phyloP scores from a whole-genome alignment of 177 flowering plant species.

The Vitis hybrid region DNA sequence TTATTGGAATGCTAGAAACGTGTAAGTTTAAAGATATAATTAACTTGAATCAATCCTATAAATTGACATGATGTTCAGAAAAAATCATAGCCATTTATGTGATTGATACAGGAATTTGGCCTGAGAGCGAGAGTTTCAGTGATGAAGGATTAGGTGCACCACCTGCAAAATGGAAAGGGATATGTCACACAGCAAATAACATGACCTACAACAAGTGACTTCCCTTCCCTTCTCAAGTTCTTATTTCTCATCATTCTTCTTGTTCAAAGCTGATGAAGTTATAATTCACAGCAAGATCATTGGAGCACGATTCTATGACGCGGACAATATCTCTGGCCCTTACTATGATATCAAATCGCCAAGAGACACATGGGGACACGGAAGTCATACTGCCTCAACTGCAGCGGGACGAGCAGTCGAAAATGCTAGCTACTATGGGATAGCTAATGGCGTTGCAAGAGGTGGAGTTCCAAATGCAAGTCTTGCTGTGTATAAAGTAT shows the following conservation, averaged over 20 bases:
- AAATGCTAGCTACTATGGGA: neutral
- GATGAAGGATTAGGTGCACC: neutral
- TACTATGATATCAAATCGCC: neutral
- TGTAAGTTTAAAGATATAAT: neutral
- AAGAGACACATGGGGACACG: constrained; percentile 2
- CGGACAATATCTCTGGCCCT: neutral
- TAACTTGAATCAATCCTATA: neutral
- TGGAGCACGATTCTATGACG: neutral
- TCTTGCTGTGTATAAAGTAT: constrained; percentile 6
- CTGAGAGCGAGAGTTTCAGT: neutral
- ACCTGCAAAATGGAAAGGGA: neutral
- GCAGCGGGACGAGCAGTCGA: neutral
- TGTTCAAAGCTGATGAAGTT: too few species aligned
- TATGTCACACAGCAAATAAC: neutral
- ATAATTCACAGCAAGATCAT: neutral
- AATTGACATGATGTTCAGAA: neutral
- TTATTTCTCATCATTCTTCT: too few species aligned
- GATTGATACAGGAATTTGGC: neutral
- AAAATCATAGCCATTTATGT: neutral
- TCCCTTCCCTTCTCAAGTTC: neutral
- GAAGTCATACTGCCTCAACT: constrained; percentile 2
- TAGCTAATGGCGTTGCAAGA: constrained; percentile 3
- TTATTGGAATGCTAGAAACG: constrained; percentile 3
- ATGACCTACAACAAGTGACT: neutral
- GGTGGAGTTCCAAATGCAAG: constrained; percentile 4